A percentile compares a stretch with the other conserved stretches of the same genome.
These are phyloP conservation scores for Pythium rishiriense DNA, from an alignment of 352 stramenopile genomes.

Conservation along the genomic window DNA sequence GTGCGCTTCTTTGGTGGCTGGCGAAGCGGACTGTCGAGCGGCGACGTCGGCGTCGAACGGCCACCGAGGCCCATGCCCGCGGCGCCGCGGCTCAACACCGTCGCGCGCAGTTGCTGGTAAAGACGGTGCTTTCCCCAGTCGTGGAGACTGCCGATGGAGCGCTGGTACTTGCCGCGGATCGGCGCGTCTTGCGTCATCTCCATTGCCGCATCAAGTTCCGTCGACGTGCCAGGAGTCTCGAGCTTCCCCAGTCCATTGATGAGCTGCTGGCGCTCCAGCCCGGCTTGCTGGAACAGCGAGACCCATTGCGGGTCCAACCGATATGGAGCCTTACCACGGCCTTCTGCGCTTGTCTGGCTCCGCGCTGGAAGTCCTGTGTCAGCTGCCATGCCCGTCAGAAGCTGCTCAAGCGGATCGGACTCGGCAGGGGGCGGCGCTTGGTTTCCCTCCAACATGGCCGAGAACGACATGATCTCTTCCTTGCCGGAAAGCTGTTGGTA, in stretches of 20 bases:
- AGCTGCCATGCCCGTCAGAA: constrained; percentile 23
- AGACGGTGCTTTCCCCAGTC: constrained; percentile 29
- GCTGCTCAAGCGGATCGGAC: constrained; percentile 25
- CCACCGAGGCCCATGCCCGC: constrained; percentile 1
- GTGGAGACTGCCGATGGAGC: constrained; percentile 10
- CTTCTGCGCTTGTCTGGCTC: constrained; percentile 2
- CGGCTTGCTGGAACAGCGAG: constrained; percentile 26
- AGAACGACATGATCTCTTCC: constrained; percentile 22
- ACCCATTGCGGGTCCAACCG: constrained; percentile 28
- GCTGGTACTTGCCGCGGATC: constrained; percentile 28
- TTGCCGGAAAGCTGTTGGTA: constrained; percentile 18
- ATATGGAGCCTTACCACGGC: constrained; percentile 8
- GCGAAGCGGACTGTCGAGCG: constrained; percentile 26
- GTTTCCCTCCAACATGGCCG: constrained; percentile 12
- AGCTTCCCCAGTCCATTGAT: constrained; percentile 24
- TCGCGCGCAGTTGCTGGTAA: constrained; percentile 27
- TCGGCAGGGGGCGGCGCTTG: neutral
- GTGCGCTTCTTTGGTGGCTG: constrained; percentile 63
- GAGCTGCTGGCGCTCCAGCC: constrained; percentile 22
- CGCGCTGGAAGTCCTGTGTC: constrained; percentile 13
- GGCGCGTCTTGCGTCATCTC: constrained; percentile 21
- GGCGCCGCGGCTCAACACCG: constrained; percentile 15
- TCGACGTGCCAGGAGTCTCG: neutral
- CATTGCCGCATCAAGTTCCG: constrained; percentile 20
- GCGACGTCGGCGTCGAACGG: constrained; percentile 15